Evolutionary conservation across 2,329 filamentous ascomycete species (phyloP), one percentile per base, ranked within the genome.

Genomic region (Gyromitra esculenta): DNA sequence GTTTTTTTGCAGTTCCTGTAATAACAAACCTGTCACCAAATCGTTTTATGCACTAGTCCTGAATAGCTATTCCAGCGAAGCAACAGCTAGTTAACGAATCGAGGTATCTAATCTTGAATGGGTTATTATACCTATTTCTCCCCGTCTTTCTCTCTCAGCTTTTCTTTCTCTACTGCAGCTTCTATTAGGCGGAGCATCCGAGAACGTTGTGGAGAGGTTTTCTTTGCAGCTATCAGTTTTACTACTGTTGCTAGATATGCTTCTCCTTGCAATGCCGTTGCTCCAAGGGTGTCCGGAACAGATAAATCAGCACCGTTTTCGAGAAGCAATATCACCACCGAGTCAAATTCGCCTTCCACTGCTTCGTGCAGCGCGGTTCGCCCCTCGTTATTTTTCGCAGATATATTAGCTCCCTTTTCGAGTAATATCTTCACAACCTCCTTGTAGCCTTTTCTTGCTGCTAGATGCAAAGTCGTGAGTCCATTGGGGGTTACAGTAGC

Each of bases 371-470:
- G 21, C 21, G 57, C 57, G 2, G 57, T 60, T 18, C 5, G 13
- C 7, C 15, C 35, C 9, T 1, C 8, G 7, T n/a, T n/a, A 13
- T 3, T 31, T 50, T 43, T 7, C 3, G 21, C 37, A 56, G n/a
- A 41, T 25, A 21, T 9, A 15, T 43, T n/a, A 15, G 68, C 68
- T 11, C 68, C 68, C 18, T 25, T 37, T 35, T 64, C 57, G 13
- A 72, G 56, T 9, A 72, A 39, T 8, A 50, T 37, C 15, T 57
- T 37, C 13, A 54, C 57, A 57, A 72, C 57, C 18, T 15, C 43
- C 25, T 64, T 39, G 18, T 50, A 7, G 15, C 48, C 48, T 6
- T 50, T n/a, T 5, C 15, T 3, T 3, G 48, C 48, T 50, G 48
- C 48, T 18, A 50, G 4, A n/a, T 65, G 62, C 15, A 65, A 18